Base-by-base conservation (phyloP, 1,139 yeast species). In the Yarrowia galli region DNA sequence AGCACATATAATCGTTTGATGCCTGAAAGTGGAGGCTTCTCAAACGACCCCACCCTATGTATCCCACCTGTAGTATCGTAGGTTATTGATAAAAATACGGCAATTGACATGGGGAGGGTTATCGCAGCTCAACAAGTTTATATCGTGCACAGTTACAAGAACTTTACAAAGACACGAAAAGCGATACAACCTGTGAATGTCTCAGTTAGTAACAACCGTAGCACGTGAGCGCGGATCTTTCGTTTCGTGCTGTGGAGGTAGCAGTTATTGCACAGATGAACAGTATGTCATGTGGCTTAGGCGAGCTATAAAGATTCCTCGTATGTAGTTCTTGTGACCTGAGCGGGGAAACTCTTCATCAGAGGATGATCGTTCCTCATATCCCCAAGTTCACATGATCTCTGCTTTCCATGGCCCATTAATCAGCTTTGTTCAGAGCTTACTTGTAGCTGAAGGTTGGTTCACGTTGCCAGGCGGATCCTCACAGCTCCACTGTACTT, bases 121-220 rank as follows among this genome's bases (percentile, higher is more conserved):
- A 43, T 13, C 48, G 13, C 49, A 23, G 51, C 51, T 46, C 51
- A 46, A 46, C 51, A 46, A 46, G 51, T 46, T 46, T 46, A 46
- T 46, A 8, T 25, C 35, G 32, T 28, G 8, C 9, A 28, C 32
- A 6, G 32, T n/a, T 28, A 8, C 7, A 16, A 3, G 35, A 46
- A 25, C 51, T 16, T 35, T 46, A 25, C 35, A n/a, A 15, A 46
- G 12, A 25, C 51, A 25, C 51, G 51, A 25, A 23, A 46, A 8
- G 10, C 25, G 15, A 7, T 12, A 4, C 23, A 40, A 22, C n/a
- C 10, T n/a, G 10, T 20, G 25, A 8, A 20, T 6, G 46, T n/a
- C 18, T n/a, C 45, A n/a, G 22, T 40, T 40, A 12, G 6, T 12
- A 6, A 45, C 9, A 7, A 28, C 32, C 32, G 28, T 28, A 5